Conservation (phyloP, 1,284 basidiomycete genomes). For the Pseudozyma pruni region DNA sequence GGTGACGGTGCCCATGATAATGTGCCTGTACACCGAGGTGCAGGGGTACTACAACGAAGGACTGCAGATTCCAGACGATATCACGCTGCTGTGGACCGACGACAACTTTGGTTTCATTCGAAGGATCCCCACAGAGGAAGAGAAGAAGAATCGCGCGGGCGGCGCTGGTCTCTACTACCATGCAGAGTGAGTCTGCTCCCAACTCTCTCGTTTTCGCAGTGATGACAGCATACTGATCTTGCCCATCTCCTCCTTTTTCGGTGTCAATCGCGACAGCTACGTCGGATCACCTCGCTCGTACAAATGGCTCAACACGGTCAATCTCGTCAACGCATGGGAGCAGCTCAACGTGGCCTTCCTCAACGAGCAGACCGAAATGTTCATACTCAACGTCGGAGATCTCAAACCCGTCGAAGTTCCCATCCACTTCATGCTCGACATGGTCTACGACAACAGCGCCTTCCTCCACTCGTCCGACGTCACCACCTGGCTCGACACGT, state of each 20-base stretch:
- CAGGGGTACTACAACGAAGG: conserved; percentile 77
- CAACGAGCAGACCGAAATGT: conserved; percentile 60
- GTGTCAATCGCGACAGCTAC: too few species aligned
- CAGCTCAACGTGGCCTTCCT: conserved; percentile 45
- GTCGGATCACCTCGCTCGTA: conserved; percentile 68
- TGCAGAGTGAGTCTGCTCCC: conserved; percentile 61
- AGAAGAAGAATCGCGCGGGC: conserved; percentile 73
- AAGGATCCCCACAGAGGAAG: conserved; percentile 70
- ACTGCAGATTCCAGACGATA: conserved; percentile 66
- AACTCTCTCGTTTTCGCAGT: background rate
- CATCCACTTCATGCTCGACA: conserved; percentile 76
- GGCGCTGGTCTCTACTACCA: conserved; percentile 79
- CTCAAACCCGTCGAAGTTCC: conserved; percentile 77
- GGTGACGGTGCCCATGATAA: conserved; percentile 73
- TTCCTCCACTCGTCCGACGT: conserved; percentile 36
- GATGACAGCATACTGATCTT: too few species aligned
- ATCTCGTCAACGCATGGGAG: conserved; percentile 51
- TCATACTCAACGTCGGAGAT: conserved; percentile 73
- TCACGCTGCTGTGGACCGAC: conserved; percentile 70
- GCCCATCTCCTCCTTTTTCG: too few species aligned
- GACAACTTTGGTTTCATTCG: conserved; percentile 68
- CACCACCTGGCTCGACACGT: conserved; percentile 73
- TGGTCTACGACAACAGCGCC: conserved; percentile 74
- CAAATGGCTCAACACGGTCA: conserved; percentile 68
- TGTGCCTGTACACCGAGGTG: conserved; percentile 76